A percentile compares a stretch with the other conserved stretches of the same genome.
Conservation (phyloP, 768 basidiomycete species). For the Tephrocybe sp. region DNA sequence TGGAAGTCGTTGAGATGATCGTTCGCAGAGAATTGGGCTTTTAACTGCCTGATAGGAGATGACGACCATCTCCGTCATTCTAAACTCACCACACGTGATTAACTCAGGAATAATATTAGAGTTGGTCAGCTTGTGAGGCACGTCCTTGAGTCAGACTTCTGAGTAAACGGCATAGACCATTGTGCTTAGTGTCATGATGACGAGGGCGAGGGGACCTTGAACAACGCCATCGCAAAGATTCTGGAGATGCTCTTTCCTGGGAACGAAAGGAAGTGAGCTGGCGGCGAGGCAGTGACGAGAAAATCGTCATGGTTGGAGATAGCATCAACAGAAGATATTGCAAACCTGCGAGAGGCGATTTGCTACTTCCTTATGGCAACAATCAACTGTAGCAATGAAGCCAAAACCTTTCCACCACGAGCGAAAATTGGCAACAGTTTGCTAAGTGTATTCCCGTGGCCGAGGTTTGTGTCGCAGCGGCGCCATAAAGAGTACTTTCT, state of each 20-base stretch:
- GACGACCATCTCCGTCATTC: conserved; percentile 1
- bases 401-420: not conserved
- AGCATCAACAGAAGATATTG: not conserved
- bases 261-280: too few species aligned
- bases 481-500: conserved; percentile 1
- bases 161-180: too few species aligned
- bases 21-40: not conserved
- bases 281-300: not conserved
- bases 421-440: not conserved
- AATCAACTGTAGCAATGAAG: not conserved
- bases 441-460: conserved; percentile 5
- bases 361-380: conserved; percentile 6
- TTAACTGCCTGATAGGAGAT: conserved; percentile 2
- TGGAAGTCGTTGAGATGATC: conserved; percentile 1
- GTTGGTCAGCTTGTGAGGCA: not conserved
- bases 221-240: too few species aligned
- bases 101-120: not conserved
- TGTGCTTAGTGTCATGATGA: too few species aligned
- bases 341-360: not conserved
- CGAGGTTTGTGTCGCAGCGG: conserved; percentile 1
- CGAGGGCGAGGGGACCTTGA: not conserved
- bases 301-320: not conserved
- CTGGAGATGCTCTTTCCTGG: too few species aligned
- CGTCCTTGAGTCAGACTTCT: too few species aligned
- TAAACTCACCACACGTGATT: conserved; percentile 2